Evolutionary conservation across 257 asterid genomes (phyloP).

Genomic region (Przewalskia tangutica): DNA sequence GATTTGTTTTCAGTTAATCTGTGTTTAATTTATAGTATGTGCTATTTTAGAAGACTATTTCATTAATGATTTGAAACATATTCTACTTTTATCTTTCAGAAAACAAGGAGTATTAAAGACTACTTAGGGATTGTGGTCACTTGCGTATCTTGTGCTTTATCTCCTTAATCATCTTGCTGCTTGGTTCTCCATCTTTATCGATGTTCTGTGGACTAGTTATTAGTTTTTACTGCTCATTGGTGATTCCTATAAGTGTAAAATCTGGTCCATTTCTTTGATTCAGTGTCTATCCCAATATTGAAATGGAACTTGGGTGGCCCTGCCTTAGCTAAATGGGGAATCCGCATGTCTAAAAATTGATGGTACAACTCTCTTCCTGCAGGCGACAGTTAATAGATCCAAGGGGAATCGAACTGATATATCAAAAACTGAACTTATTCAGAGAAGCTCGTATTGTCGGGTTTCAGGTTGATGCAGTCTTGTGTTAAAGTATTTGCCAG

Average conservation of each 20-base stretch:
- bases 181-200: background rate
- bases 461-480: slow-evolving; percentile 47
- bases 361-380: slow-evolving; percentile 7
- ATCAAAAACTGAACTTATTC: slow-evolving; percentile 72
- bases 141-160: background rate
- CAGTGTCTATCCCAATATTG: background rate
- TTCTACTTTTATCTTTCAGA: background rate
- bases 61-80: background rate
- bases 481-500: background rate
- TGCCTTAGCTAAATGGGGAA: background rate
- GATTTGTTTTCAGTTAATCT: background rate
- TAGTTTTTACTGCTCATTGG: background rate
- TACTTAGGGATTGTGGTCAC: background rate
- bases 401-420: slow-evolving; percentile 82
- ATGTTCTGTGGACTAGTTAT: background rate
- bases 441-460: slow-evolving; percentile 80
- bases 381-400: slow-evolving; percentile 90
- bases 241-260: background rate
- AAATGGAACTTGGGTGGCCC: background rate
- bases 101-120: background rate
- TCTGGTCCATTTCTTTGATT: background rate
- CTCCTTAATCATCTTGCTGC: background rate
- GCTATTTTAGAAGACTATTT: background rate
- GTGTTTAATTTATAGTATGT: background rate
- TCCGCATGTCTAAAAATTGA: background rate